A percentile compares a stretch with the other conserved stretches of the same genome.
phyloP scores from a whole-genome alignment of 176 grass and related monocot genomes.

The Triticum dicoccoides region DNA sequence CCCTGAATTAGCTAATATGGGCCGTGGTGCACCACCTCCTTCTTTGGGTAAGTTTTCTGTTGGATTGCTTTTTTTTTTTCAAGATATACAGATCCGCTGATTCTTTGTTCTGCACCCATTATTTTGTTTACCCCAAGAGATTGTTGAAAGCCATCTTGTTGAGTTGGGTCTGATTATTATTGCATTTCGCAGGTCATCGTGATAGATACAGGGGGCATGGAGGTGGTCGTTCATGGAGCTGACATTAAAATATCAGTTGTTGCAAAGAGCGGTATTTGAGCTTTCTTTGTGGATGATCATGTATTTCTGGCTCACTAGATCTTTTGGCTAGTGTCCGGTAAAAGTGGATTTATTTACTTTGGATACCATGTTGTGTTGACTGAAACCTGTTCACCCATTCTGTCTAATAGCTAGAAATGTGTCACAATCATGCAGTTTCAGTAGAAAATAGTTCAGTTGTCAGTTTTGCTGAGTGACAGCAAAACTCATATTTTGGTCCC shows the following conservation, averaged over 20 bases:
- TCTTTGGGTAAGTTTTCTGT: slow-evolving; percentile 48
- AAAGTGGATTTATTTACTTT: slow-evolving; percentile 37
- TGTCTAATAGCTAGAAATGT: slow-evolving; percentile 28
- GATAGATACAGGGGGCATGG: slow-evolving; percentile 77
- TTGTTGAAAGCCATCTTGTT: slow-evolving; percentile 22
- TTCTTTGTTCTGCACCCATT: neutral
- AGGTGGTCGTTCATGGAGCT: slow-evolving; percentile 61
- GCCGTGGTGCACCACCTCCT: slow-evolving; percentile 64
- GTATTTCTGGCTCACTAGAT: slow-evolving; percentile 35
- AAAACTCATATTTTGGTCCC: neutral
- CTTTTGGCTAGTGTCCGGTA: slow-evolving; percentile 26
- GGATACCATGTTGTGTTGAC: neutral
- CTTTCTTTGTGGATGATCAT: slow-evolving; percentile 34
- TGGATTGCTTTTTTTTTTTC: neutral
- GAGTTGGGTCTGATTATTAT: slow-evolving; percentile 11
- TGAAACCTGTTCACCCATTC: neutral
- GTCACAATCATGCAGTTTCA: slow-evolving; percentile 25
- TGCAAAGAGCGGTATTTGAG: slow-evolving; percentile 15
- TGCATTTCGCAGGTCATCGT: slow-evolving; percentile 58
- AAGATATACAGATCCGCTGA: neutral
- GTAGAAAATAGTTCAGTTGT: neutral
- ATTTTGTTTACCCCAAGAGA: neutral
- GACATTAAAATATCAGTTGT: slow-evolving; percentile 25
- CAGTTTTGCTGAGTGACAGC: neutral
- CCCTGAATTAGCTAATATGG: slow-evolving; percentile 81